A percentile compares a stretch with the other conserved stretches of the same genome.
These are phyloP conservation scores for Blastobotrys buckinghamii DNA, from an alignment of 1,139 yeast genomes.

Conservation along the genomic window DNA sequence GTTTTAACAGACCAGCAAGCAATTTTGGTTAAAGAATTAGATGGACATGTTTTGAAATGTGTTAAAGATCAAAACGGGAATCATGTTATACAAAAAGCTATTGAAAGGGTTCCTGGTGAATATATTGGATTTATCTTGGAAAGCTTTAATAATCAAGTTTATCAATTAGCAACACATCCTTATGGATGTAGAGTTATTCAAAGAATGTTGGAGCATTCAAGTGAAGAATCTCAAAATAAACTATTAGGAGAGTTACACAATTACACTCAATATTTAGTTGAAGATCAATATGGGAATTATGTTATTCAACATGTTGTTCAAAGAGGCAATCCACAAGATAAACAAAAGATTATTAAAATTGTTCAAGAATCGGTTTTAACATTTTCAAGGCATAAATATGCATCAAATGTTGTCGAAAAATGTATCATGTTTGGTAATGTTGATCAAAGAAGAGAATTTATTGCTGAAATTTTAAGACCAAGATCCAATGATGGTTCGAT, in stretches of 20 bases:
- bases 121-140: constrained; percentile 66
- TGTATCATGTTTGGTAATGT: constrained; percentile 71
- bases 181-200: constrained; percentile 98
- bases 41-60: constrained; percentile 63
- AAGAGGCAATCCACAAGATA: constrained; percentile 56
- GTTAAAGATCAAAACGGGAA: constrained; percentile 97
- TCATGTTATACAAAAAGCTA: constrained; percentile 93
- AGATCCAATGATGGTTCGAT: constrained; percentile 29
- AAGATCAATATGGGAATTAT: constrained; percentile 96
- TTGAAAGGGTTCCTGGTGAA: constrained; percentile 76
- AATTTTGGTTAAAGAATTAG: constrained; percentile 62
- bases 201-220: constrained; percentile 73
- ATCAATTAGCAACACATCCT: constrained; percentile 88
- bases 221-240: constrained; percentile 51
- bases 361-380: constrained; percentile 60
- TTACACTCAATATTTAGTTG: constrained; percentile 71
- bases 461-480: constrained; percentile 54
- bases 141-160: constrained; percentile 71
- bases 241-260: constrained; percentile 64
- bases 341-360: constrained; percentile 44
- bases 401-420: constrained; percentile 95
- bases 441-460: constrained; percentile 55
- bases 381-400: constrained; percentile 91
- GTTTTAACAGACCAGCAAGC: constrained; percentile 65
- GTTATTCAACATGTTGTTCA: constrained; percentile 94